These are phyloP conservation scores for Salix suchowensis DNA, from an alignment of 345 rosid species.

Conservation along the genomic window DNA sequence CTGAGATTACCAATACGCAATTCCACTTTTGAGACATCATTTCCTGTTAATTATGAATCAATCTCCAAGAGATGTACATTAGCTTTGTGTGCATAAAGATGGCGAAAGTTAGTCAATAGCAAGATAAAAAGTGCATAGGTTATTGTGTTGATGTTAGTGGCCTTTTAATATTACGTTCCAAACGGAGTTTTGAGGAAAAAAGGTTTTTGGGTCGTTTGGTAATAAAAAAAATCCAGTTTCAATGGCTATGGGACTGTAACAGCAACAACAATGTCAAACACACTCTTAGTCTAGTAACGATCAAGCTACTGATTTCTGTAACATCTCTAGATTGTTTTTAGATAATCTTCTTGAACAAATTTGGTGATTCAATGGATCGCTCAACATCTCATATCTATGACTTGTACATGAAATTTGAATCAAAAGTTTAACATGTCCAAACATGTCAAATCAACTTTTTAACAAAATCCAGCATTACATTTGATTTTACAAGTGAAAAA, in stretches of 20 bases:
- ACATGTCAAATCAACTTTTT: too few species aligned
- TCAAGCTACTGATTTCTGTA: neutral
- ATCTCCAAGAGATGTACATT: conserved; percentile 26
- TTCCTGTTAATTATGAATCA: conserved; percentile 8
- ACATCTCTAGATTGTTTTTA: neutral
- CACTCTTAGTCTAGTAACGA: neutral
- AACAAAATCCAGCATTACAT: too few species aligned
- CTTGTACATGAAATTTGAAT: too few species aligned
- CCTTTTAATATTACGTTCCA: too few species aligned
- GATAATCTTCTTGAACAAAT: neutral
- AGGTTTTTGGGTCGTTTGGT: too few species aligned
- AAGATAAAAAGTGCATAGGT: neutral
- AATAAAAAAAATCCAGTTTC: too few species aligned
- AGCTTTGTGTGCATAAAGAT: conserved; percentile 20
- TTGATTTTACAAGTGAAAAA: too few species aligned
- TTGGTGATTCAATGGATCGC: neutral
- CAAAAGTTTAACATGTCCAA: too few species aligned
- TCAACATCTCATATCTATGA: neutral
- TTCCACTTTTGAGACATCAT: conserved; percentile 8
- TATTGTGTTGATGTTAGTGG: neutral
- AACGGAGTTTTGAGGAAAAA: too few species aligned
- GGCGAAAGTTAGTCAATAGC: neutral
- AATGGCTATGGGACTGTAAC: too few species aligned
- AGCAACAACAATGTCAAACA: too few species aligned
- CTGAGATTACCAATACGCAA: neutral